Percentiles rank a stretch among this genome's conserved stretches.
Evolutionary conservation across 108 stramenopile genomes (phyloP).

Genomic region (Phaeodactylum tricornutum): DNA sequence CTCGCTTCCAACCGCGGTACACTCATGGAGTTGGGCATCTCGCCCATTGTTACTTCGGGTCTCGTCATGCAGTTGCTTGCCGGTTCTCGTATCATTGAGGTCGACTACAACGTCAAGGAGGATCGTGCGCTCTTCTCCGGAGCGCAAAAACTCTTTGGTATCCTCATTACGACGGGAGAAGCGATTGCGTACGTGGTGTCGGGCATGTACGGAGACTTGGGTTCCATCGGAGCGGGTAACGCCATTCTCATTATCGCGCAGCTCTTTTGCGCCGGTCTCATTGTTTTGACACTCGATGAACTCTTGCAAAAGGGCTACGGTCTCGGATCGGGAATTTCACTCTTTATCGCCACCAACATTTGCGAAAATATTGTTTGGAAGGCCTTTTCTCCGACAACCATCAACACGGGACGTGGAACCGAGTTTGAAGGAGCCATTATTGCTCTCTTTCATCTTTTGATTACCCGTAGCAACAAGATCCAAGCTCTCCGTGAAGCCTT

Average conservation of each 20-base stretch:
- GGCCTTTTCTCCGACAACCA: conserved; percentile 97
- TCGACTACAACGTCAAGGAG: conserved; percentile 97
- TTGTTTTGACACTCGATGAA: conserved; percentile 98
- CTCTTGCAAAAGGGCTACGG: conserved; percentile 99
- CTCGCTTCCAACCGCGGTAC: conserved; percentile 99
- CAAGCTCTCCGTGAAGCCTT: conserved; percentile 92
- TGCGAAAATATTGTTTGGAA: conserved; percentile 99
- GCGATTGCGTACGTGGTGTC: conserved; percentile 98
- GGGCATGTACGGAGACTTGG: conserved; percentile 97
- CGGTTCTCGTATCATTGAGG: conserved; percentile 96
- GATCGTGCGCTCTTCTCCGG: conserved; percentile 94
- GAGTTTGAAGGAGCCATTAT: conserved; percentile 99
- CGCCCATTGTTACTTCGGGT: conserved; percentile 93
- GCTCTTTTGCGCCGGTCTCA: conserved; percentile 95
- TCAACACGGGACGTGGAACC: conserved; percentile 98
- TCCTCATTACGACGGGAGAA: conserved; percentile 97
- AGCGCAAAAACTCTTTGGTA: conserved; percentile 99
- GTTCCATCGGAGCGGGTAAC: conserved; percentile 93
- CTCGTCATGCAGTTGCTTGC: conserved; percentile 94
- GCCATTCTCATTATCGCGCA: conserved; percentile 96
- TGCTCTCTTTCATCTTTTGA: conserved; percentile 94
- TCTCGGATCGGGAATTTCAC: conserved; percentile 93
- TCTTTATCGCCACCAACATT: conserved; percentile 99
- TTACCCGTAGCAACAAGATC: conserved; percentile 92
- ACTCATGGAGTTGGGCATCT: conserved; percentile 99